These are phyloP conservation scores for Candida khao-thaluensis DNA, from an alignment of 805 yeast genomes.

Conservation along the genomic window DNA sequence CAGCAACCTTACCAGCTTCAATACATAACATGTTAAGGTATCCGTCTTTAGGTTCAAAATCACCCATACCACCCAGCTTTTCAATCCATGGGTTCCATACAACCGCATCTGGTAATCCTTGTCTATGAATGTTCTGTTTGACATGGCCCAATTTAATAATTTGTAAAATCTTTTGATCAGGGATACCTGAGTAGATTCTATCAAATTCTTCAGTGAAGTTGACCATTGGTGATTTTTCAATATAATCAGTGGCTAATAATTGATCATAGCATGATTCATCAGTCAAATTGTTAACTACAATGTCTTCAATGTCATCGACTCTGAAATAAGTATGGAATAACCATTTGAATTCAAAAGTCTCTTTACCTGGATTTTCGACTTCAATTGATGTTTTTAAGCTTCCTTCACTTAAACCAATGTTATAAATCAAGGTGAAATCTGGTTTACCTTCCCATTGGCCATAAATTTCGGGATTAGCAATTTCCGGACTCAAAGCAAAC, in stretches of 20 bases:
- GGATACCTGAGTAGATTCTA: slow-evolving; percentile 71
- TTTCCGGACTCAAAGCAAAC: slow-evolving; percentile 87
- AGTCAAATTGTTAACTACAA: slow-evolving; percentile 72
- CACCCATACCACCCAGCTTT: slow-evolving; percentile 79
- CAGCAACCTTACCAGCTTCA: slow-evolving; percentile 87
- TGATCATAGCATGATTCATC: slow-evolving; percentile 78
- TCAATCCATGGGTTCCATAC: slow-evolving; percentile 98
- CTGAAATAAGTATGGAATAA: slow-evolving; percentile 88
- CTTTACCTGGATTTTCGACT: slow-evolving; percentile 67
- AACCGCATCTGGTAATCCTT: slow-evolving; percentile 66
- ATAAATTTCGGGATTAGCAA: slow-evolving; percentile 60
- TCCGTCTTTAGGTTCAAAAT: slow-evolving; percentile 84
- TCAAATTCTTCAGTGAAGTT: slow-evolving; percentile 78
- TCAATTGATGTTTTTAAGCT: slow-evolving; percentile 68
- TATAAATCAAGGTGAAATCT: slow-evolving; percentile 76
- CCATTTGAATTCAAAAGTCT: slow-evolving; percentile 83
- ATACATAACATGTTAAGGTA: slow-evolving; percentile 87
- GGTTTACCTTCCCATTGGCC: slow-evolving; percentile 52
- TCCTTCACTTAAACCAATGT: slow-evolving; percentile 60
- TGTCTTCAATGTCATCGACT: slow-evolving; percentile 74
- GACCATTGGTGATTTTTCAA: slow-evolving; percentile 73
- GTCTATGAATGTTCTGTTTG: slow-evolving; percentile 62
- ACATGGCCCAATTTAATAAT: slow-evolving; percentile 73
- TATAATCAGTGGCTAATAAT: slow-evolving; percentile 58
- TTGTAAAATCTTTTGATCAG: slow-evolving; percentile 54